These are phyloP conservation scores for Beauveria scarabaeidicola DNA, from an alignment of 2,329 filamentous ascomycete species.

Conservation along the genomic window DNA sequence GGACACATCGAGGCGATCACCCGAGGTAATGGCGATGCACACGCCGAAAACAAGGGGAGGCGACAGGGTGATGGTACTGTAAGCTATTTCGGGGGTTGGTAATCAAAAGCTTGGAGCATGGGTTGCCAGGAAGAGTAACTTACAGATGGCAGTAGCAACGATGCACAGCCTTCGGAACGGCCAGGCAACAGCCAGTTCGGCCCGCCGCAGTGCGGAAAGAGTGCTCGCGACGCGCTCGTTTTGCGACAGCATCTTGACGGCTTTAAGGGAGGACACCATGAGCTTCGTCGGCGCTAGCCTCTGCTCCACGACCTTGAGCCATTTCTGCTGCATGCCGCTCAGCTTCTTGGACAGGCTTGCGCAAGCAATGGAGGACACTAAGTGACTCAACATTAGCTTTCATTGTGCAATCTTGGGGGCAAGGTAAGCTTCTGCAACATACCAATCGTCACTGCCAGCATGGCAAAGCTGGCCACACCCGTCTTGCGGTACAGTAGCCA, in stretches of 20 bases:
- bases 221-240: neutral
- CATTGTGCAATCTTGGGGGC: neutral
- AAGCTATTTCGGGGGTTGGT: neutral
- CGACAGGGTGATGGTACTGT: conserved; percentile 1
- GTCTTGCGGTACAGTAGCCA: conserved; percentile 1
- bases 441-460: conserved; percentile 2
- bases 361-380: neutral
- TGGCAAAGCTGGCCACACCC: neutral
- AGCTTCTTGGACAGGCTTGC: neutral
- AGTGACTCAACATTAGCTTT: neutral
- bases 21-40: neutral
- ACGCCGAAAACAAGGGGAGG: conserved; percentile 1
- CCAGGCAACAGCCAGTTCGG: neutral
- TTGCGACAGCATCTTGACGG: neutral
- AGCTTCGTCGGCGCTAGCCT: neutral
- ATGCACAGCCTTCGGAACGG: neutral
- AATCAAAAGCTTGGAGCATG: neutral
- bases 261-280: conserved; percentile 2
- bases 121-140: neutral
- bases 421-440: neutral
- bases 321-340: neutral
- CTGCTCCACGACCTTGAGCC: neutral
- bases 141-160: neutral
- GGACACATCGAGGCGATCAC: neutral
- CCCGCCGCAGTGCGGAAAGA: neutral